phyloP scores from a whole-genome alignment of 2,329 filamentous ascomycete species.

The Westerdykella sp. region DNA sequence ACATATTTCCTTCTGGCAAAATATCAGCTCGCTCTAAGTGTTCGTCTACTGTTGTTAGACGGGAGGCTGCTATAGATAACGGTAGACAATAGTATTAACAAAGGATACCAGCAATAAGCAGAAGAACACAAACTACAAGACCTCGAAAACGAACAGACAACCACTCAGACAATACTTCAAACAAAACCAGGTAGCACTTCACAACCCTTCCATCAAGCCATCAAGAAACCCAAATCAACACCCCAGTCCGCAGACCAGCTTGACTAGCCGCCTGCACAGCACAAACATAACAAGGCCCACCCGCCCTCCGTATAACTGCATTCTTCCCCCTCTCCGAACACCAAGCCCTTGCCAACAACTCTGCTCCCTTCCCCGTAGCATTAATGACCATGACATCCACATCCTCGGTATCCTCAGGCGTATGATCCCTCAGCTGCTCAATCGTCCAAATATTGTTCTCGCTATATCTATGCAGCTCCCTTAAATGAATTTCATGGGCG shows the following conservation, averaged over 20 bases:
- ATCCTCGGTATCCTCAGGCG: constrained; percentile 1
- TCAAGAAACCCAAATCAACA: constrained; percentile 1
- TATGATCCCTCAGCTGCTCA: constrained; percentile 1
- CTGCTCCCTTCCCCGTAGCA: constrained; percentile 24
- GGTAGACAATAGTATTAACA: too few species aligned
- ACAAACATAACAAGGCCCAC: constrained; percentile 39
- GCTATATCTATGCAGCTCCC: background rate
- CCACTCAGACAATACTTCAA: too few species aligned
- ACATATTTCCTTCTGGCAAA: background rate
- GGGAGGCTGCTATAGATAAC: too few species aligned
- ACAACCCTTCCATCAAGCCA: too few species aligned
- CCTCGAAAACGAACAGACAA: too few species aligned
- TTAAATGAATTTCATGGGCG: constrained; percentile 2
- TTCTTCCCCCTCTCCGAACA: constrained; percentile 39
- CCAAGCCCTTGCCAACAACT: constrained; percentile 41
- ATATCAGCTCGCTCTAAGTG: too few species aligned
- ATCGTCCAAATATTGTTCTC: background rate
- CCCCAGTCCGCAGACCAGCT: constrained; percentile 1
- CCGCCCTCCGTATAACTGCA: constrained; percentile 38
- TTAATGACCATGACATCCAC: constrained; percentile 9
- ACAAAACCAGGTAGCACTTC: too few species aligned
- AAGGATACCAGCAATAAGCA: too few species aligned
- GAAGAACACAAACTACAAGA: too few species aligned
- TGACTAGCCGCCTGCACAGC: constrained; percentile 34
- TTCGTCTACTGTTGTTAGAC: too few species aligned